Evolutionary conservation across 1,284 basidiomycete genomes (phyloP), one percentile per base, ranked within the genome.

Genomic region (Phylloboletellus chloephorus): DNA sequence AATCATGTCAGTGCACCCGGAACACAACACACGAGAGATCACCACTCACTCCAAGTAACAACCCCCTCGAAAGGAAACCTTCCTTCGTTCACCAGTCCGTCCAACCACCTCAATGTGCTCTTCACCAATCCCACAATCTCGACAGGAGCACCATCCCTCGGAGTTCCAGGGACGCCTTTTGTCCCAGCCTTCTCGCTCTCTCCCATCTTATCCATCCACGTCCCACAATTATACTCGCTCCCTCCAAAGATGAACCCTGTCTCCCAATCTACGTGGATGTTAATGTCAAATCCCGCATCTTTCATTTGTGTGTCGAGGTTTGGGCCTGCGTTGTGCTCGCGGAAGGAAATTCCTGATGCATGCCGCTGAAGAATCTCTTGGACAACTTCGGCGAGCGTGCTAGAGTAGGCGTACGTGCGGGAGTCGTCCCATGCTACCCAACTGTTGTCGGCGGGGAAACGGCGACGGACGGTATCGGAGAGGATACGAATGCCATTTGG

Each of bases 161-260:
- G 93, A 0, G 94, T 95, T 10, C 92, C 95, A 5, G 95, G 95
- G 19, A 87, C 67, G 15, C 95, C 96, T 65, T 94, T 95, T 49
- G 89, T 98, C 3, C 92, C 90, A 7, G 96, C 94, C 56, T 84
- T 88, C 45, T 71, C 72, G 1, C 87, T 91, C 57, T 93, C 91
- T 30, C 93, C 93, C 87, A 92, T 95, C 74, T 95, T 95, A 69
- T 95, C 91, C 89, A 93, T 92, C 91, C 91, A 95, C 0, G 92
- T 94, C 24, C 90, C 89, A 55, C 84, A 89, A 52, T 89, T 89
- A 65, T 78, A 73, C 45, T 74, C 68, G 65, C 85, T 98, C 10
- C 95, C 96, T 23, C 95, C 95, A 48, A 82, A 73, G 53, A 96
- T 79, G 50, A 98, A 68, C 1, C 95, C 95, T 6, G 90, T 97